These are phyloP conservation scores for Solanum appendiculatum DNA, from an alignment of 257 asterid genomes.

Conservation along the genomic window DNA sequence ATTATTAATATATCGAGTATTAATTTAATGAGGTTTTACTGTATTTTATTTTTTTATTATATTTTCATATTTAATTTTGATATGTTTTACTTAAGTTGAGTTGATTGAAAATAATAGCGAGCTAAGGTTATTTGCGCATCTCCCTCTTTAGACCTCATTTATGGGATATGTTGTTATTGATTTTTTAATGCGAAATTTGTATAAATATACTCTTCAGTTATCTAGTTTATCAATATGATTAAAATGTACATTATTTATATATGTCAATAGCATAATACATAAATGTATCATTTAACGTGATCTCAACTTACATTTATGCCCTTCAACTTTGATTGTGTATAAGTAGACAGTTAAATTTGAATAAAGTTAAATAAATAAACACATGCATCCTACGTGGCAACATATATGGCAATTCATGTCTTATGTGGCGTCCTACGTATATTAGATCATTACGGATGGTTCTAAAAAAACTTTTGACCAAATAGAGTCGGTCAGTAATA, in stretches of 20 bases:
- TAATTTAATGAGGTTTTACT: too few species aligned
- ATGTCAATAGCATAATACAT: not conserved
- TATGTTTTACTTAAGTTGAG: too few species aligned
- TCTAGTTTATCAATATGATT: not conserved
- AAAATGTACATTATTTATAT: too few species aligned
- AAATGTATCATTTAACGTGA: not conserved
- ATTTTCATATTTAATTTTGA: too few species aligned
- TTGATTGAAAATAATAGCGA: not conserved
- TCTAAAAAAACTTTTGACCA: too few species aligned
- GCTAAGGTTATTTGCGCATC: not conserved
- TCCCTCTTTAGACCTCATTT: not conserved
- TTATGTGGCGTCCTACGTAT: not conserved
- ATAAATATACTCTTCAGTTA: too few species aligned
- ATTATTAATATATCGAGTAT: too few species aligned
- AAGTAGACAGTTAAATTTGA: not conserved
- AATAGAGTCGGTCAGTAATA: not conserved
- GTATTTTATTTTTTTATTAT: too few species aligned
- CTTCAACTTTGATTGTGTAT: too few species aligned
- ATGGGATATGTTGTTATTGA: not conserved
- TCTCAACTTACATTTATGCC: not conserved
- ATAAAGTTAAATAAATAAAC: too few species aligned
- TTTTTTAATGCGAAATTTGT: not conserved
- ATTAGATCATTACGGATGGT: not conserved
- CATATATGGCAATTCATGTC: not conserved
- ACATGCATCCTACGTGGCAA: not conserved